Conservation (phyloP, 257 asterid species). For the Leonotis leonurus region DNA sequence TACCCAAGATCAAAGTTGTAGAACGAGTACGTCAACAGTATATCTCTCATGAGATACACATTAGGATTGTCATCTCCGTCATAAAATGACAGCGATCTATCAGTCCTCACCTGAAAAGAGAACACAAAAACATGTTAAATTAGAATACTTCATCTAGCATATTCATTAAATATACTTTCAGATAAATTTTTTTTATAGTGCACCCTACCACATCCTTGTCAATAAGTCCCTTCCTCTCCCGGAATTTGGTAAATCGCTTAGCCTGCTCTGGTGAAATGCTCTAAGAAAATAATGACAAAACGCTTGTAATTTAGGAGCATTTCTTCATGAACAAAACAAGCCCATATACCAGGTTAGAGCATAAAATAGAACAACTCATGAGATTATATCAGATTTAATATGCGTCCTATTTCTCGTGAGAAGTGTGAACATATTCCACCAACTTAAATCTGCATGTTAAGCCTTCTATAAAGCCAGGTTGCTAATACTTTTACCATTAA, state of each 20-base stretch:
- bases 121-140: not conserved
- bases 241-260: slow-evolving; percentile 79
- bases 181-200: slow-evolving; percentile 7
- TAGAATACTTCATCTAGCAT: slow-evolving; percentile 2
- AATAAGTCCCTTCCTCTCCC: slow-evolving; percentile 96
- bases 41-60: slow-evolving; percentile 76
- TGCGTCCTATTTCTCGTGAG: no score
- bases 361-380: no score
- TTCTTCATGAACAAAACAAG: slow-evolving; percentile 2
- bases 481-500: not conserved
- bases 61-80: slow-evolving; percentile 97
- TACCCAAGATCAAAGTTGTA: slow-evolving; percentile 99
- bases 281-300: slow-evolving; percentile 33
- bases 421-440: slow-evolving; percentile 6
- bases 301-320: slow-evolving; percentile 12
- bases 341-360: not conserved
- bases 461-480: not conserved
- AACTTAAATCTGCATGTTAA: no score
- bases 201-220: slow-evolving; percentile 94
- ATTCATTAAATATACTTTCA: not conserved
- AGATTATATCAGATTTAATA: no score
- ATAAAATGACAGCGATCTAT: slow-evolving; percentile 70
- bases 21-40: slow-evolving; percentile 91
- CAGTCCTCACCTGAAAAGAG: slow-evolving; percentile 84
- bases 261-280: slow-evolving; percentile 81